A percentile compares a stretch with the other conserved stretches of the same genome.
Conservation (phyloP, 108 stramenopile species). For the Nitzschia sp. region DNA sequence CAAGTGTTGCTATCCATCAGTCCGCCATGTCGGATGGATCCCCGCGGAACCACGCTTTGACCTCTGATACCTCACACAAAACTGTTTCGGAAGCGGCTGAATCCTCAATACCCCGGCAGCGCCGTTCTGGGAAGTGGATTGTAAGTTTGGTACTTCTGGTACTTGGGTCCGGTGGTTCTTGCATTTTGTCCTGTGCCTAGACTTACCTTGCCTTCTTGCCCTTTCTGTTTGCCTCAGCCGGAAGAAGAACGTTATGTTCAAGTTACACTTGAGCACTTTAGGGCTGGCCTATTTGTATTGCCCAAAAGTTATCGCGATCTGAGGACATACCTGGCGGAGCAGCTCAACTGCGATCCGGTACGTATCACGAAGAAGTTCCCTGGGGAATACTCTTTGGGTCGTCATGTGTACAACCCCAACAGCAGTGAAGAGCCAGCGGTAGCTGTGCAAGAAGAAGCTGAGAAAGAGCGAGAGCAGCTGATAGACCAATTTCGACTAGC, state of each 20-base stretch:
- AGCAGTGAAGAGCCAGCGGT: conserved; percentile 43
- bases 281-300: conserved; percentile 81
- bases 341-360: conserved; percentile 96
- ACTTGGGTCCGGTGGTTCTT: no score
- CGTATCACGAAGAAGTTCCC: conserved; percentile 97
- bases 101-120: no score
- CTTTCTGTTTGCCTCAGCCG: conserved; percentile 34
- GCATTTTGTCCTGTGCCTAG: background rate
- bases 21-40: no score
- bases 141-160: no score
- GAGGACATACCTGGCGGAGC: conserved; percentile 91
- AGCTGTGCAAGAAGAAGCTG: conserved; percentile 61
- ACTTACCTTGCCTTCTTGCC: conserved; percentile 2
- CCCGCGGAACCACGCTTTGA: no score
- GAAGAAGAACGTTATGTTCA: conserved; percentile 91
- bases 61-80: no score
- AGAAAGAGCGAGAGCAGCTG: conserved; percentile 57
- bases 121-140: no score
- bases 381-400: conserved; percentile 89
- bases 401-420: conserved; percentile 73
- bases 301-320: conserved; percentile 88
- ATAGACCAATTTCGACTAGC: conserved; percentile 58
- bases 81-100: no score
- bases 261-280: conserved; percentile 91
- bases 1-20: no score